These are phyloP conservation scores for Betula pendula DNA, from an alignment of 306 rosid species.

Conservation along the genomic window DNA sequence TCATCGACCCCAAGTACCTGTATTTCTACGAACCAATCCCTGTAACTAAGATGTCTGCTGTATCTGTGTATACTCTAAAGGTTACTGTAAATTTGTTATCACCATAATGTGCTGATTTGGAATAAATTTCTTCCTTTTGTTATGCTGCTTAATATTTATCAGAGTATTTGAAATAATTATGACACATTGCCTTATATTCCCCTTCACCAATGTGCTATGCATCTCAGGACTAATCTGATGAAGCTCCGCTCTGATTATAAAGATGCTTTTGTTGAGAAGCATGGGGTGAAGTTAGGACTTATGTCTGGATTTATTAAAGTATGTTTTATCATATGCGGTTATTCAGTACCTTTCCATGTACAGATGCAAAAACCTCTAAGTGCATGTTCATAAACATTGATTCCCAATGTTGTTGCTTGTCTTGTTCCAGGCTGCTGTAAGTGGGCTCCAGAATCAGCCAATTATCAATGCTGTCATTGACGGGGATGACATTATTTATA, in stretches of 20 bases:
- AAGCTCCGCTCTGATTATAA: conserved; percentile 62
- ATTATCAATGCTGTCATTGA: conserved; percentile 64
- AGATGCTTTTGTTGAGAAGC: conserved; percentile 60
- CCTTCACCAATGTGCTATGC: conserved; percentile 2
- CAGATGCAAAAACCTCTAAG: not conserved
- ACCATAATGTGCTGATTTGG: not conserved
- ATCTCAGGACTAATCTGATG: conserved; percentile 65
- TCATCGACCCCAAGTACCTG: not conserved
- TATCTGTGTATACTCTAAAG: not conserved
- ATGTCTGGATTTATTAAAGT: conserved; percentile 67
- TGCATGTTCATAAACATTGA: not conserved
- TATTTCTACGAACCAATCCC: conserved; percentile 2
- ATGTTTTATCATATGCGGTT: conserved; percentile 17
- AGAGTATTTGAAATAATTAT: not conserved
- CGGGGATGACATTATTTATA: conserved; percentile 66
- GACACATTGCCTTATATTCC: not conserved
- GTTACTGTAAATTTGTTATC: not conserved
- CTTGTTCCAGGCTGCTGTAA: conserved; percentile 57
- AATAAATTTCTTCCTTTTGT: not conserved
- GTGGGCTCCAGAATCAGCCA: conserved; percentile 61
- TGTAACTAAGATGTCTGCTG: not conserved
- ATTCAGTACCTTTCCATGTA: not conserved
- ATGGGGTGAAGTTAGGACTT: conserved; percentile 62
- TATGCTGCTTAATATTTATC: not conserved
- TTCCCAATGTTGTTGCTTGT: conserved; percentile 2